Base-by-base conservation (phyloP, 257 asterid genomes). In the Galeopsis tetrahit region DNA sequence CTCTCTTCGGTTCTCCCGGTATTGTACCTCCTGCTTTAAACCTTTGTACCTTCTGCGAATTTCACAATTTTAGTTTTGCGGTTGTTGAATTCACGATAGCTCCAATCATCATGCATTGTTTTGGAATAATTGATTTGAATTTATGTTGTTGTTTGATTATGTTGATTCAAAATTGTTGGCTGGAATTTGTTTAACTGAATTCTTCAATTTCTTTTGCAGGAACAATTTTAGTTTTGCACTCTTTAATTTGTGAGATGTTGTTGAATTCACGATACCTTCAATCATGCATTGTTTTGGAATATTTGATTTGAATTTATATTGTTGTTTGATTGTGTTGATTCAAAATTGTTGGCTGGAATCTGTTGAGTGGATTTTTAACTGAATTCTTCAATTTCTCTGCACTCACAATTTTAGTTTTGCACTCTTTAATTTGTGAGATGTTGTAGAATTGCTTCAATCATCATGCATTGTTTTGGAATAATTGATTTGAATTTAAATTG, bases 1-100 rank as follows among this genome's bases (percentile, higher is more conserved):
- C 97, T 38, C 82, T 93, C 80, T 76, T 93, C 17, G 98, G 98
- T 2, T 97, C 98, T 9, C 76, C 83, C 5, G 98, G 98, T 86
- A 79, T 71, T 57, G 65, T 76, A 66, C 69, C 36, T 51, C 14
- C 38, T 52, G 51, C 69, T 68, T 68, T 10, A 28, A 28, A 4
- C 36, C 15, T 4, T 53, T 51, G 73, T 44, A 60, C 79, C 11
- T 55, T 57, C 4, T 38, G 7, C 69, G 5, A 62, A 7, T 17
- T 53, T 73, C 34, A 17, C 53, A 64, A 44, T 74, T 74, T 57
- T n/a, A 44, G 0, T 17, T 72, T 46, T 11, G 6, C 15, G 11
- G 53, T 48, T 15, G 13, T 13, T 13, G 6, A 9, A 43, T 13
- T 48, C 21, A 48, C 53, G 53, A 11, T 11, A 46, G 15, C 52